These are phyloP conservation scores for Kregervanrija pseudodelftensis DNA, from an alignment of 805 yeast species.

Conservation along the genomic window DNA sequence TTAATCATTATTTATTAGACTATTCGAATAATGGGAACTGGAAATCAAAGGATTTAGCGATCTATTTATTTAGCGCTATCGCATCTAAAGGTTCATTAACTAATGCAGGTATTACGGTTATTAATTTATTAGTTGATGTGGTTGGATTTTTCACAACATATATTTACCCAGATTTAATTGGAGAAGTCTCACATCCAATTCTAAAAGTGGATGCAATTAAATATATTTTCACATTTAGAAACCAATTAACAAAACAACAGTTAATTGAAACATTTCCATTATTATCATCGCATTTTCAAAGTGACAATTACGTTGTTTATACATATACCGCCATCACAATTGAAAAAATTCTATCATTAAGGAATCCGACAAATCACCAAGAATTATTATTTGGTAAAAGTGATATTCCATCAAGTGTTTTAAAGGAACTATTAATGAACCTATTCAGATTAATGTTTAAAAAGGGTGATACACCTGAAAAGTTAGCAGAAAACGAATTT, in stretches of 20 bases:
- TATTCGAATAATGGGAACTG: conserved; percentile 76
- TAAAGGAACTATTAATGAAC: conserved; percentile 53
- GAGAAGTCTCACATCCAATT: conserved; percentile 57
- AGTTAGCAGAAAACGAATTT: conserved; percentile 90
- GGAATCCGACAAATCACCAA: conserved; percentile 49
- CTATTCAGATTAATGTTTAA: conserved; percentile 61
- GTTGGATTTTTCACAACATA: conserved; percentile 76
- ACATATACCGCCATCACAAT: conserved; percentile 92
- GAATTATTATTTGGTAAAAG: conserved; percentile 58
- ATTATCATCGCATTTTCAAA: conserved; percentile 60
- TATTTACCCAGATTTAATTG: conserved; percentile 76
- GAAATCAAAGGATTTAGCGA: conserved; percentile 83
- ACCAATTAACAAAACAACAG: conserved; percentile 85
- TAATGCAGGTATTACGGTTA: conserved; percentile 76
- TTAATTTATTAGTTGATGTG: conserved; percentile 79
- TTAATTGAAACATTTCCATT: conserved; percentile 73
- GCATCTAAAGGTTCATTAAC: conserved; percentile 92
- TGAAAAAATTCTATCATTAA: conserved; percentile 77
- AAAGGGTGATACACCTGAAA: conserved; percentile 68
- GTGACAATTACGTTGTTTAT: conserved; percentile 71
- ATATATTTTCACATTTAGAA: conserved; percentile 82
- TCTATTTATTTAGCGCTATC: conserved; percentile 76
- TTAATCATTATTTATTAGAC: conserved; percentile 54
- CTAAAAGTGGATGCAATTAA: conserved; percentile 89
- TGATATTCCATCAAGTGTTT: conserved; percentile 59